Conservation (phyloP, 352 stramenopile genomes). For the Aphanomyces cochlioides region DNA sequence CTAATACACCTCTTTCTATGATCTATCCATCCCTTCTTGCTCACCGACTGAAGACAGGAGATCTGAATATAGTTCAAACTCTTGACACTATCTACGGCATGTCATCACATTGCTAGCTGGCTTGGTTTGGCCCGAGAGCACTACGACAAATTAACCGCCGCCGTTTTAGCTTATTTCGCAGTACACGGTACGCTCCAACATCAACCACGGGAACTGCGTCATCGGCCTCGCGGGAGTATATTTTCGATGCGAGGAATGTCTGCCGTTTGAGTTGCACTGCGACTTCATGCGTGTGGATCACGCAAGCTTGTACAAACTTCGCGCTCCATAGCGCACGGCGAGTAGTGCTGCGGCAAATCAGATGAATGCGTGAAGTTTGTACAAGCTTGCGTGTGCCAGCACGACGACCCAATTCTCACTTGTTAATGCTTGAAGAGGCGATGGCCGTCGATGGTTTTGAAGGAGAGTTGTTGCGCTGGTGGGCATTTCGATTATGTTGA, state of each 20-base stretch:
- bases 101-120: too few species aligned
- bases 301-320: slow-evolving; percentile 65
- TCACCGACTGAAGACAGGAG: too few species aligned
- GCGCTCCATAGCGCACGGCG: slow-evolving; percentile 74
- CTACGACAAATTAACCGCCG: too few species aligned
- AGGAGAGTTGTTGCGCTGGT: slow-evolving; percentile 84
- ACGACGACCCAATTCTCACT: slow-evolving; percentile 92
- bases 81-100: too few species aligned
- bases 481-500: slow-evolving; percentile 92
- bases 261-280: slow-evolving; percentile 68
- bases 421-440: slow-evolving; percentile 69
- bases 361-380: slow-evolving; percentile 64
- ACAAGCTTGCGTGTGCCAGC: slow-evolving; percentile 55
- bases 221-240: slow-evolving; percentile 12
- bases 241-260: slow-evolving; percentile 80
- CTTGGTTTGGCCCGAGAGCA: too few species aligned
- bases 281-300: slow-evolving; percentile 69
- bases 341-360: slow-evolving; percentile 76
- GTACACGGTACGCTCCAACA: too few species aligned
- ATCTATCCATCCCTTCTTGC: too few species aligned
- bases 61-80: too few species aligned
- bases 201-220: slow-evolving; percentile 9
- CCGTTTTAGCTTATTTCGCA: too few species aligned
- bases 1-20: too few species aligned
- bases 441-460: slow-evolving; percentile 68